Evolutionary conservation across 1,284 basidiomycete species (phyloP).

Genomic region (Ustilago tritici): DNA sequence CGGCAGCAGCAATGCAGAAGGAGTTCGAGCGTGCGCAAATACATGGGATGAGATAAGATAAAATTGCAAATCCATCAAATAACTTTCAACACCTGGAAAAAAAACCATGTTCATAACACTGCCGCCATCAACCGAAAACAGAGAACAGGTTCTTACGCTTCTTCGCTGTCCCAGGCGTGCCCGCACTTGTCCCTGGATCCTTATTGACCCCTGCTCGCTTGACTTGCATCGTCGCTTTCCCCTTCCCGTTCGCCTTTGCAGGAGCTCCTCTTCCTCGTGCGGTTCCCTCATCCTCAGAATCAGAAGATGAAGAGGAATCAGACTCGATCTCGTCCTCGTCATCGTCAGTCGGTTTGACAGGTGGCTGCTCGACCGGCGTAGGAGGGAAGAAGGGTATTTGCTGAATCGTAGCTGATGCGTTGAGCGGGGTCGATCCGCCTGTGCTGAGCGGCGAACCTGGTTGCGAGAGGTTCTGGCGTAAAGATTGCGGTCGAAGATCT

Average conservation of each 20-base stretch:
- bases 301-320: slow-evolving; percentile 17
- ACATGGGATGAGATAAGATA: too few relatives aligned
- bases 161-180: background rate
- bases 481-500: slow-evolving; percentile 50
- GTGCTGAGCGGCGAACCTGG: slow-evolving; percentile 44
- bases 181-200: slow-evolving; percentile 1
- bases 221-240: background rate
- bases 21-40: too few relatives aligned
- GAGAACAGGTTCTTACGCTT: slow-evolving; percentile 38
- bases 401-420: slow-evolving; percentile 1
- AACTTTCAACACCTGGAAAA: background rate
- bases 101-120: background rate
- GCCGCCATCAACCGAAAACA: slow-evolving; percentile 19
- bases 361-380: slow-evolving; percentile 7
- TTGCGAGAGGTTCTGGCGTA: slow-evolving; percentile 57
- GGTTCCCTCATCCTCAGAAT: slow-evolving; percentile 20
- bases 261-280: slow-evolving; percentile 1
- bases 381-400: slow-evolving; percentile 31
- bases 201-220: slow-evolving; percentile 18
- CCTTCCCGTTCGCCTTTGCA: slow-evolving; percentile 4
- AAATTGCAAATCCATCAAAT: background rate
- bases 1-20: too few relatives aligned
- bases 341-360: background rate
- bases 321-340: slow-evolving; percentile 6
- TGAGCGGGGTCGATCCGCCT: slow-evolving; percentile 24